A percentile compares a stretch with the other conserved stretches of the same genome.
Conservation (phyloP, 1,284 basidiomycete genomes). For the Ceratobasidium sp. region DNA sequence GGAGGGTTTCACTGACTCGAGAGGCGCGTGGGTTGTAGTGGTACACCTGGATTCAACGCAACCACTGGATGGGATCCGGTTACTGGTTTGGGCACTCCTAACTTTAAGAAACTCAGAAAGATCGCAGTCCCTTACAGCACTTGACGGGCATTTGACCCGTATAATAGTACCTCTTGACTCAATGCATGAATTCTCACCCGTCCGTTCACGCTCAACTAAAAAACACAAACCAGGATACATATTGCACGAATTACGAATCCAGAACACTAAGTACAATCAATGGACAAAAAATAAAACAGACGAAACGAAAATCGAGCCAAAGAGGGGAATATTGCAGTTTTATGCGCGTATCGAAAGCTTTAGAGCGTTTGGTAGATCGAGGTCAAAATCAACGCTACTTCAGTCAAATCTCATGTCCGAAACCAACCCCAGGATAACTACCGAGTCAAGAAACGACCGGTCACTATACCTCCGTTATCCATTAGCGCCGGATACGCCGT, state of each 20-base stretch:
- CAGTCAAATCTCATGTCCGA: conserved; percentile 9
- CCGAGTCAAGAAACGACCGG: too few species aligned
- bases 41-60: conserved; percentile 49
- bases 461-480: background rate
- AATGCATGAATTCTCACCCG: background rate
- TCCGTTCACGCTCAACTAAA: background rate
- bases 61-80: conserved; percentile 51
- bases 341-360: background rate
- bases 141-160: background rate
- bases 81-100: conserved; percentile 49
- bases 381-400: background rate
- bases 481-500: conserved; percentile 27
- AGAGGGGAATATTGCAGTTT: background rate
- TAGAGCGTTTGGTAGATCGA: too few species aligned
- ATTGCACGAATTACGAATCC: conserved; percentile 5
- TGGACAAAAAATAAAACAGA: background rate
- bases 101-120: conserved; percentile 41
- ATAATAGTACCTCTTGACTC: background rate
- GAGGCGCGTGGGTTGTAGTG: background rate
- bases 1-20: background rate
- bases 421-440: too few species aligned
- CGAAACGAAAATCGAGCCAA: background rate
- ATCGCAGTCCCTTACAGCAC: conserved; percentile 19
- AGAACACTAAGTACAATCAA: background rate
- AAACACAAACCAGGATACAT: conserved; percentile 1